A percentile compares a stretch with the other conserved stretches of the same genome.
These are phyloP conservation scores for Isochrysis galbana DNA, from an alignment of 78 protist species.

Conservation along the genomic window DNA sequence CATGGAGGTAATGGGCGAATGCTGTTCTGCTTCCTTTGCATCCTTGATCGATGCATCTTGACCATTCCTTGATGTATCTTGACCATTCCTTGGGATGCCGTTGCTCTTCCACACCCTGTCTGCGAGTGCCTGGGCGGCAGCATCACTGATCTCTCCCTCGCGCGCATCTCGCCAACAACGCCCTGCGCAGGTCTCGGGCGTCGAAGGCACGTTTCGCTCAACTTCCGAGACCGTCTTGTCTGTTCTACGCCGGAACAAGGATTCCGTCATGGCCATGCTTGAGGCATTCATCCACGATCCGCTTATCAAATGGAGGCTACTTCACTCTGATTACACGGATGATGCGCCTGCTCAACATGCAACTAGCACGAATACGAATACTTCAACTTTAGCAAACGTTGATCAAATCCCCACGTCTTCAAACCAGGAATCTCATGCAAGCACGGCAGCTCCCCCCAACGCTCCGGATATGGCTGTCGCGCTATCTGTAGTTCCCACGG, in stretches of 20 bases:
- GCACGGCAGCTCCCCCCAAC: too few species aligned
- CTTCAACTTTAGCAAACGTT: too few species aligned
- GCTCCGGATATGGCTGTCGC: too few species aligned
- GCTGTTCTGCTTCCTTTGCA: constrained; percentile 38
- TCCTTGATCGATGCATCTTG: not conserved
- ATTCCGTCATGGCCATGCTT: constrained; percentile 96
- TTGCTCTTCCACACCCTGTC: not conserved
- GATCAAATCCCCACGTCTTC: not conserved
- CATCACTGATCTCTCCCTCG: too few species aligned
- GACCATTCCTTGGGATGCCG: not conserved
- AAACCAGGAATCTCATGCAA: too few species aligned
- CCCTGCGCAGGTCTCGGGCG: constrained; percentile 62
- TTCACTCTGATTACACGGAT: not conserved
- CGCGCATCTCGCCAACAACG: not conserved
- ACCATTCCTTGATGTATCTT: not conserved
- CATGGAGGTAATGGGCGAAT: too few species aligned
- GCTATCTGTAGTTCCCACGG: too few species aligned
- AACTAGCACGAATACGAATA: too few species aligned
- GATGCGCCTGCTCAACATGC: too few species aligned
- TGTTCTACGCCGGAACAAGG: constrained; percentile 90
- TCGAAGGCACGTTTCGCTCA: constrained; percentile 94
- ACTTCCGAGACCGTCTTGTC: constrained; percentile 94
- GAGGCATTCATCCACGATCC: constrained; percentile 99
- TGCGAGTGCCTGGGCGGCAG: too few species aligned
- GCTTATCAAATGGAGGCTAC: constrained; percentile 95